These are phyloP conservation scores for Bothriochloa decipiens DNA, from an alignment of 176 grass and related monocot genomes.

Conservation along the genomic window DNA sequence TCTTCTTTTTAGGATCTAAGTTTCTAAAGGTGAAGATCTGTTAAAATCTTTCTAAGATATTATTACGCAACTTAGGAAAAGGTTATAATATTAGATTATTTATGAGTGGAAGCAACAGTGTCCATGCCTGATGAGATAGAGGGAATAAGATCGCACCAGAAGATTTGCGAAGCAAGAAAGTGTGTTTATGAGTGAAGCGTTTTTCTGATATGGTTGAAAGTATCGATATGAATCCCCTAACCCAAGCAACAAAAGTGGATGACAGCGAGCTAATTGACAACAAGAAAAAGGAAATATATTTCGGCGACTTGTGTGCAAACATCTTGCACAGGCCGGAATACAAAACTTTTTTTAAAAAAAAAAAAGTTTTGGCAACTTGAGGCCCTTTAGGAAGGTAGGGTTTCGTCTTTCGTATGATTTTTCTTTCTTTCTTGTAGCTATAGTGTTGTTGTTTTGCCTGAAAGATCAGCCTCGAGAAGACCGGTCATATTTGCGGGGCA, in stretches of 20 bases:
- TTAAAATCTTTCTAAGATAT: background rate
- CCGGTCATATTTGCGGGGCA: no score
- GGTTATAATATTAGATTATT: background rate
- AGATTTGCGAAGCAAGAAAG: background rate
- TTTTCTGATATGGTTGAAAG: background rate
- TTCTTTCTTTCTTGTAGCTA: background rate
- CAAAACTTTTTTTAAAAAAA: no score
- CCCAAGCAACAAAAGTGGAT: background rate
- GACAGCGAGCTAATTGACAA: background rate
- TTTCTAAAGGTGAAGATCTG: constrained; percentile 29
- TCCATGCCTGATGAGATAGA: background rate
- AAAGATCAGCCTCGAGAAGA: no score
- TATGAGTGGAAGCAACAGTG: background rate
- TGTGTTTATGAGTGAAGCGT: background rate
- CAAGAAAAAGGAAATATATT: background rate
- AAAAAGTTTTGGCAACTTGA: no score
- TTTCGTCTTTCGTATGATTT: background rate
- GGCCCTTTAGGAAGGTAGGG: no score
- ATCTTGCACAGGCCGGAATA: no score
- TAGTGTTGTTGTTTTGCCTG: background rate
- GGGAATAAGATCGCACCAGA: background rate
- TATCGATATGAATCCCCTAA: background rate
- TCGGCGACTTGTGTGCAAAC: no score
- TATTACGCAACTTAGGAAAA: background rate
- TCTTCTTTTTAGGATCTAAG: background rate